Conservation (phyloP, 305 asterid genomes). For the Fraxinus floribunda region DNA sequence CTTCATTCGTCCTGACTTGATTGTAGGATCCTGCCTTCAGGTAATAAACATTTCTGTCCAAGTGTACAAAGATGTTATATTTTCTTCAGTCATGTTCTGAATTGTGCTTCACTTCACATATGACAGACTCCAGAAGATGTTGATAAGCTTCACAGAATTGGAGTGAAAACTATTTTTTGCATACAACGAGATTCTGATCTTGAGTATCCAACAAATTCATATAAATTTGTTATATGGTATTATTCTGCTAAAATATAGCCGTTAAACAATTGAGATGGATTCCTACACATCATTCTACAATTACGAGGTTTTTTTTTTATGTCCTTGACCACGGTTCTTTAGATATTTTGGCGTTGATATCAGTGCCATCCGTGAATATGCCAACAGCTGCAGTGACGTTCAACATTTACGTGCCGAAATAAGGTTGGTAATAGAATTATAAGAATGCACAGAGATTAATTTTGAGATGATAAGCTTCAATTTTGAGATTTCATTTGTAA, state of each 20-base stretch:
- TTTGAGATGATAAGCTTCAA: not conserved
- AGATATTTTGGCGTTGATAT: slow-evolving; percentile 92
- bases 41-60: slow-evolving; percentile 34
- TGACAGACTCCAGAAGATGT: slow-evolving; percentile 87
- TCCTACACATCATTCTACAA: not conserved
- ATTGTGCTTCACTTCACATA: slow-evolving; percentile 18
- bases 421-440: slow-evolving; percentile 46
- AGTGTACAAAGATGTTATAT: slow-evolving; percentile 18
- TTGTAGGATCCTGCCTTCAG: slow-evolving; percentile 97
- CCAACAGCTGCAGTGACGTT: slow-evolving; percentile 65
- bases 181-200: slow-evolving; percentile 89
- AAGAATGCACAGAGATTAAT: not conserved
- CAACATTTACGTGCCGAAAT: slow-evolving; percentile 88
- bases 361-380: slow-evolving; percentile 69
- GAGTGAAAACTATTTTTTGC: slow-evolving; percentile 94
- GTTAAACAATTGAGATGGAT: slow-evolving; percentile 14
- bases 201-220: slow-evolving; percentile 65
- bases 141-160: slow-evolving; percentile 85
- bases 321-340: slow-evolving; percentile 50
- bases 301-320: slow-evolving; percentile 4
- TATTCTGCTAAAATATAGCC: not conserved
- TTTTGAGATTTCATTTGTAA: not conserved
- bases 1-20: slow-evolving; percentile 85
- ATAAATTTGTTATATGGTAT: slow-evolving; percentile 13
- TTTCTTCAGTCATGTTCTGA: slow-evolving; percentile 11